A percentile compares a stretch with the other conserved stretches of the same genome.
Conservation (phyloP, 2,329 filamentous ascomycete species). For the Monilinia vaccinii-corymbosi region DNA sequence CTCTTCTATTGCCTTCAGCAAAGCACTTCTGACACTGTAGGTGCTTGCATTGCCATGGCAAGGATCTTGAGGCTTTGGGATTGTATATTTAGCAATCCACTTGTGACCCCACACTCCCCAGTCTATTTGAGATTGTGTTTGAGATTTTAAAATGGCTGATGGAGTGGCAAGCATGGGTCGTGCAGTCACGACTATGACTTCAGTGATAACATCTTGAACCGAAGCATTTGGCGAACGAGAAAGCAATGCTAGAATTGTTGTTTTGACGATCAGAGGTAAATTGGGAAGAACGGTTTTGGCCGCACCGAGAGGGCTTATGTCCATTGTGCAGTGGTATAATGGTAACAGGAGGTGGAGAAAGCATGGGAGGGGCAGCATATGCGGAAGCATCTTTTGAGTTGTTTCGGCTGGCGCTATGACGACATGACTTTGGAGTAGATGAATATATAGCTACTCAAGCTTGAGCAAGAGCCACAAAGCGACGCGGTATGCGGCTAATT, state of each 20-base stretch:
- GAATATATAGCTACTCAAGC: too few species aligned
- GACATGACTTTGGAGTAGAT: constrained; percentile 2
- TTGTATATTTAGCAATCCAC: constrained; percentile 67
- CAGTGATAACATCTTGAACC: constrained; percentile 71
- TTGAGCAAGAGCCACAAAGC: too few species aligned
- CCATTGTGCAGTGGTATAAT: constrained; percentile 12
- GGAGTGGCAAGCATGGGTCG: constrained; percentile 47
- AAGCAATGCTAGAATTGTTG: constrained; percentile 54
- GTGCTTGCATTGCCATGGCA: neutral
- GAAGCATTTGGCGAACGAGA: constrained; percentile 59
- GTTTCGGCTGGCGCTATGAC: neutral
- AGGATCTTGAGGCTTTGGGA: constrained; percentile 48
- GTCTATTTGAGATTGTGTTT: constrained; percentile 53
- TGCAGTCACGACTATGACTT: constrained; percentile 63
- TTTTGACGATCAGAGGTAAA: constrained; percentile 53
- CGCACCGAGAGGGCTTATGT: constrained; percentile 18
- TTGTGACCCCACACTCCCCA: constrained; percentile 66
- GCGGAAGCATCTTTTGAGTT: neutral
- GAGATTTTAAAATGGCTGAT: constrained; percentile 47
- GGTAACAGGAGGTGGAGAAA: neutral
- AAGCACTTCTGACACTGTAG: constrained; percentile 43
- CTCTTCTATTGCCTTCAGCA: constrained; percentile 49
- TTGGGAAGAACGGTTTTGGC: constrained; percentile 36
- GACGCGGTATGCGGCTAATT: neutral
- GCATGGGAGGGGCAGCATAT: too few species aligned